These are phyloP conservation scores for Ceratobasidium sp. DNA, from an alignment of 1,284 basidiomycete genomes.

Conservation along the genomic window DNA sequence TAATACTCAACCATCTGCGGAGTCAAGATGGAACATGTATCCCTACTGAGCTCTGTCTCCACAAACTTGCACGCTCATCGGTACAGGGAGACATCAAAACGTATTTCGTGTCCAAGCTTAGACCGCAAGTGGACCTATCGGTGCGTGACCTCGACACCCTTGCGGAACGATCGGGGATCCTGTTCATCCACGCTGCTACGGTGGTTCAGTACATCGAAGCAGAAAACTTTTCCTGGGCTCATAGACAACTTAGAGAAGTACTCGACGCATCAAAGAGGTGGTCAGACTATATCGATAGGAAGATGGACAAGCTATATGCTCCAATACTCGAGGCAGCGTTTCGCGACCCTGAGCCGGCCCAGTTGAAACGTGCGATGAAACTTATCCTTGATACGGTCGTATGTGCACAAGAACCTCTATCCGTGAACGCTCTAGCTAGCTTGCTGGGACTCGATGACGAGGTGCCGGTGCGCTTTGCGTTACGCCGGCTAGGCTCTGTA, in stretches of 20 bases:
- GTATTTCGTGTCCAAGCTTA: neutral
- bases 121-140: neutral
- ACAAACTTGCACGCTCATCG: neutral
- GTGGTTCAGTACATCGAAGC: neutral
- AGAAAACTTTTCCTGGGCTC: neutral
- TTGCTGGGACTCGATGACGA: neutral
- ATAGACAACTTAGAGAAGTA: neutral
- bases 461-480: neutral
- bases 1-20: neutral
- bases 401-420: slow-evolving; percentile 22
- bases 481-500: slow-evolving; percentile 7
- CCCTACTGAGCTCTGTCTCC: neutral
- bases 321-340: neutral
- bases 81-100: slow-evolving; percentile 13
- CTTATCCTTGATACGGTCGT: neutral
- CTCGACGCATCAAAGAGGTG: neutral
- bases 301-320: neutral
- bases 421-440: neutral
- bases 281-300: neutral
- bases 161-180: neutral
- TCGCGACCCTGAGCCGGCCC: neutral
- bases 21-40: neutral
- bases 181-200: slow-evolving; percentile 38
- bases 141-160: neutral
- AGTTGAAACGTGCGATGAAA: slow-evolving; percentile 2